A percentile compares a stretch with the other conserved stretches of the same genome.
Evolutionary conservation across 73 alveolate genomes (phyloP).

Genomic region (Urostyla sp.): DNA sequence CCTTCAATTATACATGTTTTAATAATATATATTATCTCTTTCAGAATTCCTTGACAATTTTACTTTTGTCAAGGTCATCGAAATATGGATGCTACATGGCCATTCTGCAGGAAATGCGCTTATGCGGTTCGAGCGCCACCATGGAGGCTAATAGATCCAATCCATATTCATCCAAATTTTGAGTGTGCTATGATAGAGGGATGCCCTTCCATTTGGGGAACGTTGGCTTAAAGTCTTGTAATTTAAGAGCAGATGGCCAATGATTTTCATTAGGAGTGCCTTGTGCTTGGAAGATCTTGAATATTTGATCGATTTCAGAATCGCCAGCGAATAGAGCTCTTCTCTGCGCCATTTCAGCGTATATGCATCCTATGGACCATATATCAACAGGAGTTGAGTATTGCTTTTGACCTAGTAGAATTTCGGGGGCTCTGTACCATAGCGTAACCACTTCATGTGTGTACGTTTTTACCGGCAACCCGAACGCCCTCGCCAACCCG

Average conservation of each 20-base stretch:
- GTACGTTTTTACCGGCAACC: constrained; percentile 92
- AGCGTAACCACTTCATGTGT: constrained; percentile 87
- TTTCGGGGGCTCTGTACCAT: constrained; percentile 92
- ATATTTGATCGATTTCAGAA: constrained; percentile 92
- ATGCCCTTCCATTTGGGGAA: constrained; percentile 92
- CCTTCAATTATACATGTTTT: not conserved
- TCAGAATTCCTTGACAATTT: constrained; percentile 55
- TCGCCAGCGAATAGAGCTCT: constrained; percentile 95
- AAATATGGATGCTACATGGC: constrained; percentile 96
- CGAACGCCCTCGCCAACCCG: constrained; percentile 98
- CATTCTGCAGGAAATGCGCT: constrained; percentile 90
- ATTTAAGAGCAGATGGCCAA: constrained; percentile 89
- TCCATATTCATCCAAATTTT: constrained; percentile 87
- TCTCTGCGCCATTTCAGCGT: constrained; percentile 95
- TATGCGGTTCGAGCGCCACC: constrained; percentile 93
- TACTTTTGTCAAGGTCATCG: constrained; percentile 79
- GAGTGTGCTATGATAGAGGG: constrained; percentile 47
- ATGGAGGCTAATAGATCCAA: constrained; percentile 83
- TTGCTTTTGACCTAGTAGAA: constrained; percentile 81
- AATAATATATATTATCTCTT: not conserved
- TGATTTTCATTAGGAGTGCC: constrained; percentile 94
- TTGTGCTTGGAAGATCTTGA: constrained; percentile 86
- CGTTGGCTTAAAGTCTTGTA: constrained; percentile 89
- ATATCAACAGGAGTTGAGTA: constrained; percentile 95
- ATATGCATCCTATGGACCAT: constrained; percentile 98